phyloP scores from a whole-genome alignment of 495 filamentous ascomycete species.

The Aspergillus nanangensis region DNA sequence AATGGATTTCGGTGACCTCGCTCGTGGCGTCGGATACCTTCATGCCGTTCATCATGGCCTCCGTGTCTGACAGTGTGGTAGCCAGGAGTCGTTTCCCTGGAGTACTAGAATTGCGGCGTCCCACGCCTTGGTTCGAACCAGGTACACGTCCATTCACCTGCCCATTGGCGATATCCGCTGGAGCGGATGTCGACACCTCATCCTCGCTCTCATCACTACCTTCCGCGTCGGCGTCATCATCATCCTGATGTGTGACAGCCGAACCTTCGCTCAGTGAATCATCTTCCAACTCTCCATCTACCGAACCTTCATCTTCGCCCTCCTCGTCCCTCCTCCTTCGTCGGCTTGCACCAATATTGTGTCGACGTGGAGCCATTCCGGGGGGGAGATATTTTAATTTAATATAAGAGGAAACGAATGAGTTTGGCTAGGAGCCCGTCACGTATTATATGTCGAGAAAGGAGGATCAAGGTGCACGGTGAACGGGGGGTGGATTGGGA shows the following conservation, averaged over 20 bases:
- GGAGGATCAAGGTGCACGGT: too few relatives aligned
- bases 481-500: not conserved
- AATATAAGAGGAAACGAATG: not conserved
- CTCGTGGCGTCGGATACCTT: constrained; percentile 56
- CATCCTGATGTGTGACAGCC: constrained; percentile 67
- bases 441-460: too few relatives aligned
- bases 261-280: constrained; percentile 83
- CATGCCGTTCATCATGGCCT: constrained; percentile 84
- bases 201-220: constrained; percentile 72
- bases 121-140: constrained; percentile 26
- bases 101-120: constrained; percentile 21
- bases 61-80: constrained; percentile 61
- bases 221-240: constrained; percentile 68
- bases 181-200: constrained; percentile 45
- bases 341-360: constrained; percentile 70
- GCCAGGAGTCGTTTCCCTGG: constrained; percentile 25
- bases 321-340: constrained; percentile 74
- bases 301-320: constrained; percentile 63
- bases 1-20: constrained; percentile 56
- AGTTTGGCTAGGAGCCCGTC: too few relatives aligned
- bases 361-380: constrained; percentile 61
- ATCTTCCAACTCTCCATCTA: constrained; percentile 66
- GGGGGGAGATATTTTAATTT: not conserved
- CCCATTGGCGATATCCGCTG: constrained; percentile 37
- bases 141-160: constrained; percentile 29